Evolutionary conservation across 768 basidiomycete genomes (phyloP), one percentile per base, ranked within the genome.

Genomic region (Gyrodon lividus): DNA sequence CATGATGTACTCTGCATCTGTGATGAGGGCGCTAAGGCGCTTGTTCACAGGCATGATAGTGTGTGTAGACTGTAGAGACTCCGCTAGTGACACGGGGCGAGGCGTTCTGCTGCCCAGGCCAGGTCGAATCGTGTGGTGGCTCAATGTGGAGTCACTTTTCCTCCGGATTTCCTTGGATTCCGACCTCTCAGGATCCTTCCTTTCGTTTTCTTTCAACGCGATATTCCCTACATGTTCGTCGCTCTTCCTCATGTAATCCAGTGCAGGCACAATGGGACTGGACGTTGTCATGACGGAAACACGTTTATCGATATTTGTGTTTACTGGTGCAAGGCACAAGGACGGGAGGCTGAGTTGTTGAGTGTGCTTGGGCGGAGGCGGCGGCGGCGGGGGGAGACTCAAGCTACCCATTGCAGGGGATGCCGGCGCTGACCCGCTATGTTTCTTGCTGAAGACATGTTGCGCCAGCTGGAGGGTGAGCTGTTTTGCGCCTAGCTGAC

Each of bases 141-240:
- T 85, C 63, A 85, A 81, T n/a, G 87, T 89, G 6, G 89, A 84
- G 67, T 92, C 89, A 59, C 88, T 89, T 70, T 87, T 88, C 61
- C 89, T 73, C 85, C 88, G 87, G 28, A 76, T 74, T 56, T 91
- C 89, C 72, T 86, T 90, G 61, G 65, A 65, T 41, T 79, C 77
- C 38, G 53, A 60, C 63, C 70, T 59, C 40, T 69, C 70, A 23
- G 57, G 50, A 24, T 71, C 70, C 43, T 60, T 73, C 58, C 54
- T 57, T 40, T 60, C 62, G 30, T 53, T 64, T 56, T 62, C 65
- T 53, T 61, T 64, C 28, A 47, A 51, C 47, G 48, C 45, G 3
- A 51, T 12, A 26, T 54, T 58, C 16, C 64, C 67, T 50, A 39
- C 57, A 55, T 57, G 57, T 52, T 74, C 73, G 54, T 73, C 75